Base-by-base conservation (phyloP, 2,329 filamentous ascomycete genomes). In the Sporothrix pallida region DNA sequence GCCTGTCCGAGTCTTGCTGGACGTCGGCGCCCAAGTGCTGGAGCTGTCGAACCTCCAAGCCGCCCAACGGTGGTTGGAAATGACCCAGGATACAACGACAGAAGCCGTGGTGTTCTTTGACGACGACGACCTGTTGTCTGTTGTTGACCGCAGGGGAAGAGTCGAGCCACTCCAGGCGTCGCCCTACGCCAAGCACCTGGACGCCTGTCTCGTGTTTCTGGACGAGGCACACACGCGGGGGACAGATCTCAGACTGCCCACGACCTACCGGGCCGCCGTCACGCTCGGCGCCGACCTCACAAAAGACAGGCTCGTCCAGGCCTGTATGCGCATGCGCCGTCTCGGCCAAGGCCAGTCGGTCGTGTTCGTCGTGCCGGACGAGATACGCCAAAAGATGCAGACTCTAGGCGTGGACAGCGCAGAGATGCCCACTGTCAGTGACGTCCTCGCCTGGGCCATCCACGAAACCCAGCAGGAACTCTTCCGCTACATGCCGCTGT, bases 181-280 rank as follows among this genome's bases (percentile, higher is more conserved):
- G 0, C 85, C 90, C 0, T 93, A 88, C 76, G 80, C 82, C 0
- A 82, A 84, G 0, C 85, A 89, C 6, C 80, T 91, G 0, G 87
- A 89, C 5, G 76, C 76, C 0, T 94, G 91, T 72, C 79, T 93
- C 0, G 84, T 94, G 0, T 94, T 90, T 72, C 83, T 95, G 0
- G 92, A 94, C 69, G 89, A 94, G 73, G 86, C 87, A 0, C 91
- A 94, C 75, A 93, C 91, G 0, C 81, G 92, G 74, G 92, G 92
- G 0, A 93, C 87, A 0, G 92, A 95, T 75, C 78, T 94, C 0
- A 87, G 86, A 48, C 80, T 93, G 0, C 92, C 91, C 0, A 73
- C 73, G 0, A 4, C 85, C 13, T 91, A 90, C 76, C 83, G 88
- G 0, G 92, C 91, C 0, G 89, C 89, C 0, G 89, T 94, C 0